Conservation (phyloP, 768 basidiomycete genomes). For the Exidia glandulosa region DNA sequence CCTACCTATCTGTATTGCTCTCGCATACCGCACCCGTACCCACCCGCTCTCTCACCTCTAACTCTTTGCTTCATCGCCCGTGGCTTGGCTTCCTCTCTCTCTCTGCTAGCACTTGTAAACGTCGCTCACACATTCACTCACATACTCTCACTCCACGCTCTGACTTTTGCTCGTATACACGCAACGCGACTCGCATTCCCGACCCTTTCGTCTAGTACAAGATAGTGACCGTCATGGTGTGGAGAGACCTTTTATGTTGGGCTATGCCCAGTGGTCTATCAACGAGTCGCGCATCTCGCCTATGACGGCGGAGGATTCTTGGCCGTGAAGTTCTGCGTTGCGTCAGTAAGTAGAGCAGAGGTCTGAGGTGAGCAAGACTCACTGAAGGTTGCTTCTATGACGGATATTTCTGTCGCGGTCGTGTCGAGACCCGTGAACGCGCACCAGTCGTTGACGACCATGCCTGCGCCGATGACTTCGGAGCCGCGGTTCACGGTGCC, state of each 20-base stretch:
- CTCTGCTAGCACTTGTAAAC: neutral
- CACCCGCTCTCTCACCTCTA: no score
- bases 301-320: slow-evolving; percentile 70
- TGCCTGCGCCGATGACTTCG: slow-evolving; percentile 92
- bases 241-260: neutral
- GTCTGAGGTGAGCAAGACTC: slow-evolving; percentile 23
- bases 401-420: slow-evolving; percentile 97
- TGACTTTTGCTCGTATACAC: no score
- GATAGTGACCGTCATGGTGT: no score
- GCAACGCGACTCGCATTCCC: no score
- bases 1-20: no score
- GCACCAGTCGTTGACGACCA: slow-evolving; percentile 99
- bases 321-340: slow-evolving; percentile 68
- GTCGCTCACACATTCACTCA: neutral
- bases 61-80: no score
- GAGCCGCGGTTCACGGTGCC: slow-evolving; percentile 98
- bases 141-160: neutral
- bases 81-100: neutral
- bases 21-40: no score
- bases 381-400: slow-evolving; percentile 98
- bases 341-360: neutral
- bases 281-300: slow-evolving; percentile 86
- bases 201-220: neutral
- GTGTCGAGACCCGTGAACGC: slow-evolving; percentile 99
- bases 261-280: slow-evolving; percentile 82